Percentiles rank a stretch among this genome's conserved stretches.
Conservation (phyloP, 2,329 filamentous ascomycete genomes). For the Ilyonectria sp. region DNA sequence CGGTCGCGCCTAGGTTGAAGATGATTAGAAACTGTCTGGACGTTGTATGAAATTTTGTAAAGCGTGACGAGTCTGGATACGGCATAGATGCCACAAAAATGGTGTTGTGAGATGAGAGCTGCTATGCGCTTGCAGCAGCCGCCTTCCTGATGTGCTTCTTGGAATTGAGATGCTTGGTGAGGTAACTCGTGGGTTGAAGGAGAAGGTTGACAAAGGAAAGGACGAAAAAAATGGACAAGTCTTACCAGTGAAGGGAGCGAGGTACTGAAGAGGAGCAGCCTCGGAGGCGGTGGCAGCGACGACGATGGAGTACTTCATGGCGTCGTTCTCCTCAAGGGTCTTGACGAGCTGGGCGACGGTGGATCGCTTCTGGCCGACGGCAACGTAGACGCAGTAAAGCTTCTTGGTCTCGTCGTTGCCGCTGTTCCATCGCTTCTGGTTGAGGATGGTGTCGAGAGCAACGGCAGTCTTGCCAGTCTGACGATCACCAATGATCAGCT, state of each 20-base stretch:
- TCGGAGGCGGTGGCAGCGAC: constrained; percentile 98
- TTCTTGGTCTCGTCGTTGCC: constrained; percentile 92
- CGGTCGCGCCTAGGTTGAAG: no score
- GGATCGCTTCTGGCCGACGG: constrained; percentile 99
- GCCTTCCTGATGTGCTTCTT: no score
- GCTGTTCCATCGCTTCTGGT: constrained; percentile 99
- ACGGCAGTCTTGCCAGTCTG: constrained; percentile 99
- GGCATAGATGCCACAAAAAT: no score
- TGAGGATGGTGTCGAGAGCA: constrained; percentile 96
- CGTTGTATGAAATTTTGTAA: no score
- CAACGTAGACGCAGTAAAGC: constrained; percentile 99
- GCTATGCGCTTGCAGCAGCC: no score
- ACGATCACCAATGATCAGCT: constrained; percentile 99
- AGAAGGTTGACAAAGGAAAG: no score
- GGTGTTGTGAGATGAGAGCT: no score
- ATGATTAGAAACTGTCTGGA: no score
- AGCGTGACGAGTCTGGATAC: no score
- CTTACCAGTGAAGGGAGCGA: constrained; percentile 89
- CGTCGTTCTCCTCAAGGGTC: constrained; percentile 99
- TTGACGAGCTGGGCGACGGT: constrained; percentile 99
- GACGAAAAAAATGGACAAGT: no score
- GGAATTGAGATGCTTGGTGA: no score
- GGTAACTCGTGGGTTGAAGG: no score
- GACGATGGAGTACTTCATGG: constrained; percentile 97
- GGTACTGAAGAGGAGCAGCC: constrained; percentile 93